Evolutionary conservation across 169 alveolate genomes (phyloP).

Genomic region (Plasmodium vivax): DNA sequence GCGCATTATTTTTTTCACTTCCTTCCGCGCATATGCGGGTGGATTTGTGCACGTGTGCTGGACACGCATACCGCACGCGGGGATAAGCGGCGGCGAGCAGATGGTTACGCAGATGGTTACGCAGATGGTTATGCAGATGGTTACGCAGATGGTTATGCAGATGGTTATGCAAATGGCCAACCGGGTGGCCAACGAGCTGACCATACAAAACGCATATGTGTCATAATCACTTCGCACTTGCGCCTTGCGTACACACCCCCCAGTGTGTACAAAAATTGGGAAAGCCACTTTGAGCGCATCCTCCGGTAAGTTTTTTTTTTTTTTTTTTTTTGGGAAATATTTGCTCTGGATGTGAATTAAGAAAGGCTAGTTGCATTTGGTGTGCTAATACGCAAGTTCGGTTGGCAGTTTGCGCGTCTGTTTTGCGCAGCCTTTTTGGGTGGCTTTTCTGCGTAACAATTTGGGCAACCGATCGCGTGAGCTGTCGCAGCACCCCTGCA

Average conservation of each 20-base stretch:
- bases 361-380: background rate
- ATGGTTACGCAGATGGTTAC: background rate
- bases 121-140: background rate
- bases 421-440: background rate
- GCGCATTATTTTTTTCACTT: background rate
- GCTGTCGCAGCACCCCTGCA: background rate
- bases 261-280: background rate
- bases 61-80: slow-evolving; percentile 1
- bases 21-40: background rate
- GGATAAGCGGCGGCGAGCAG: background rate
- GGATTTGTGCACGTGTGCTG: background rate
- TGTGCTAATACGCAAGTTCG: background rate
- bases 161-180: background rate
- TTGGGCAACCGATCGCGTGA: background rate
- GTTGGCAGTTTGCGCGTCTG: background rate
- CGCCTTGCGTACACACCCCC: background rate
- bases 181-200: background rate
- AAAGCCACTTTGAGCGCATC: background rate
- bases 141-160: background rate
- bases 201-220: background rate
- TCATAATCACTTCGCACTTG: background rate
- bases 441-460: background rate
- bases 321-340: background rate
- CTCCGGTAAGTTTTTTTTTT: background rate
- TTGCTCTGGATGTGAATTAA: background rate